Evolutionary conservation across 257 asterid genomes (phyloP).

Genomic region (Przewalskia tangutica): DNA sequence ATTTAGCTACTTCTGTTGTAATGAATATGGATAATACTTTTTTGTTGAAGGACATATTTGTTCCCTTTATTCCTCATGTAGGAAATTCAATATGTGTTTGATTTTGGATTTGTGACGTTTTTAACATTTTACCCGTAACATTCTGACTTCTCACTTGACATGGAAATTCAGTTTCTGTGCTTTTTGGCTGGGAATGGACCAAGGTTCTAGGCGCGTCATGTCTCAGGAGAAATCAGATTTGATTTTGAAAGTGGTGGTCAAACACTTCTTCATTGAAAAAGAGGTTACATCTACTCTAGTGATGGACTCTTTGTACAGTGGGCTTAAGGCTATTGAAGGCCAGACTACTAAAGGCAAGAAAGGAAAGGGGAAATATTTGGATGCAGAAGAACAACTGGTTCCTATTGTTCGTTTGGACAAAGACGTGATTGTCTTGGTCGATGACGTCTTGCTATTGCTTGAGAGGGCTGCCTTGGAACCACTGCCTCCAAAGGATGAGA

Average conservation of each 20-base stretch:
- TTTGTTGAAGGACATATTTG: not conserved
- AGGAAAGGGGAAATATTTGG: conserved; percentile 42
- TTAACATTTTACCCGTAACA: not conserved
- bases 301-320: conserved; percentile 93
- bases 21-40: not conserved
- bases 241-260: conserved; percentile 70
- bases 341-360: conserved; percentile 53
- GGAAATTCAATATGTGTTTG: not conserved
- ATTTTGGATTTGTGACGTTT: not conserved
- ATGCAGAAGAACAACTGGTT: conserved; percentile 43
- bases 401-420: conserved; percentile 63
- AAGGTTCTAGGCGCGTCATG: conserved; percentile 51
- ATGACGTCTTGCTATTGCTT: conserved; percentile 73
- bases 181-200: conserved; percentile 83
- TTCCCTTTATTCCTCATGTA: not conserved
- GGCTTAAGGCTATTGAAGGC: conserved; percentile 83
- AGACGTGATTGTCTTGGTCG: conserved; percentile 66
- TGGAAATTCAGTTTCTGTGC: conserved; percentile 59
- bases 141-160: not conserved
- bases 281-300: conserved; percentile 95
- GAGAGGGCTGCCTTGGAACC: conserved; percentile 88
- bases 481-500: conserved; percentile 91
- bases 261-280: conserved; percentile 82
- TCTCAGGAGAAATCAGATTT: conserved; percentile 63
- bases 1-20: not conserved